Evolutionary conservation across 2,329 filamentous ascomycete genomes (phyloP).

Genomic region (Dothidotthia symphoricarpi): DNA sequence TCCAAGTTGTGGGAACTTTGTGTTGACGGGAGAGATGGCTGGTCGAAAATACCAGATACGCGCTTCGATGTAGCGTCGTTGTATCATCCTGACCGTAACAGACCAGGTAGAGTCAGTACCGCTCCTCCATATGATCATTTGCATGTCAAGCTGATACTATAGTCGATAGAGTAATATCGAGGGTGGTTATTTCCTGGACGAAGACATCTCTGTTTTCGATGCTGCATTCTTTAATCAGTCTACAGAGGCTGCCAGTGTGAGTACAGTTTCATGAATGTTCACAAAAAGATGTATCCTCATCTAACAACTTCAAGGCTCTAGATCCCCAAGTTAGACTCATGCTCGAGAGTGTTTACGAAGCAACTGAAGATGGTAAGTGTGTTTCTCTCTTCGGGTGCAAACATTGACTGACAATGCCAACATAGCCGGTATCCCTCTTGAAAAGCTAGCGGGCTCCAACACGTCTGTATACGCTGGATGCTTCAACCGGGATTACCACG

Average conservation of each 20-base stretch:
- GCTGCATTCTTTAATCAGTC: constrained; percentile 30
- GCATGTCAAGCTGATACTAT: neutral
- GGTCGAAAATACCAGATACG: constrained; percentile 26
- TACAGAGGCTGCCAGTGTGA: constrained; percentile 17
- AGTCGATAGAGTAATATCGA: neutral
- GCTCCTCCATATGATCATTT: neutral
- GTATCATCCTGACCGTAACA: constrained; percentile 9
- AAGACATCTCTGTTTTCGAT: constrained; percentile 39
- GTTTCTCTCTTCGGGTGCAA: too few species aligned
- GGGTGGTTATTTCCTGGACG: constrained; percentile 11
- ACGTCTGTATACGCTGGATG: constrained; percentile 19
- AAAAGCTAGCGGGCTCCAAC: constrained; percentile 14
- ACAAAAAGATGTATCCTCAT: too few species aligned
- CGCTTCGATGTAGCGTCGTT: constrained; percentile 18
- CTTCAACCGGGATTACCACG: constrained; percentile 16
- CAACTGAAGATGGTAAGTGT: constrained; percentile 30
- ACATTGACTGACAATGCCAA: too few species aligned
- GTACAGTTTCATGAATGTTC: too few species aligned
- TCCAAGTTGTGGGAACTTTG: constrained; percentile 39
- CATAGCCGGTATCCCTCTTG: constrained; percentile 7
- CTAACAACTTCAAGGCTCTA: constrained; percentile 3
- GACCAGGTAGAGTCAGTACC: neutral
- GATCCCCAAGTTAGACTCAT: constrained; percentile 30
- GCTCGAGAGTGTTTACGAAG: constrained; percentile 33
- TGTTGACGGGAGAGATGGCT: constrained; percentile 30